Percentiles rank a stretch among this genome's conserved stretches.
These are phyloP conservation scores for Pyrenochaeta sp. DNA, from an alignment of 2,329 filamentous ascomycete species.

Conservation along the genomic window DNA sequence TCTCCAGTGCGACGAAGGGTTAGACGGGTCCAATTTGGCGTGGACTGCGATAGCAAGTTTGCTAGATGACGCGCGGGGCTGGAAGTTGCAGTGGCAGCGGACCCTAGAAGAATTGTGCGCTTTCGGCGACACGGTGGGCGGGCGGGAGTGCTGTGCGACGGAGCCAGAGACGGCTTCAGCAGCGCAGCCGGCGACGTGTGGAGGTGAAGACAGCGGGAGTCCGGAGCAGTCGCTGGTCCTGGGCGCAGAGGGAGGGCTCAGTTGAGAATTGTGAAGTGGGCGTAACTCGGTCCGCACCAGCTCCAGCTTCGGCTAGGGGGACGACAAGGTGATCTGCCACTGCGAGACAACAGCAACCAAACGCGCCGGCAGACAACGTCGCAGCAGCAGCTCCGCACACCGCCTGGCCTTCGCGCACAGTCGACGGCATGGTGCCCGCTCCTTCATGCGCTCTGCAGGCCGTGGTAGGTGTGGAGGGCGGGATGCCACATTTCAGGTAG, in stretches of 20 bases:
- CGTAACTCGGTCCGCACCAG: constrained; percentile 10
- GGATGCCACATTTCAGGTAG: too few relatives aligned
- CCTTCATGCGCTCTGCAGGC: too few relatives aligned
- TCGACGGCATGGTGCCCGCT: constrained; percentile 1
- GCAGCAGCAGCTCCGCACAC: constrained; percentile 8
- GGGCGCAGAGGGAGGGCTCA: constrained; percentile 12
- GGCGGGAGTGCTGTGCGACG: constrained; percentile 37
- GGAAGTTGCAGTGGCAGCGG: constrained; percentile 31
- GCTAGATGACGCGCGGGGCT: constrained; percentile 42
- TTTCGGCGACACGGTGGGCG: constrained; percentile 26
- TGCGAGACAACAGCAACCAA: constrained; percentile 2
- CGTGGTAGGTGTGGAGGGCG: too few relatives aligned
- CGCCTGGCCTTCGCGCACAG: constrained; percentile 9
- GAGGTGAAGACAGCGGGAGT: constrained; percentile 11
- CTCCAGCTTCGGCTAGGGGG: constrained; percentile 14
- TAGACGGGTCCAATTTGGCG: constrained; percentile 26
- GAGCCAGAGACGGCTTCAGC: constrained; percentile 11
- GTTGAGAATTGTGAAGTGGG: constrained; percentile 26
- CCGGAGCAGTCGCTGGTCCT: constrained; percentile 12
- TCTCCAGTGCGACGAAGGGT: constrained; percentile 23
- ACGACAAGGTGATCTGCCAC: constrained; percentile 3
- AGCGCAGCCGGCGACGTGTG: constrained; percentile 14
- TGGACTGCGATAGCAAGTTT: constrained; percentile 37
- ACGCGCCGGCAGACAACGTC: constrained; percentile 11
- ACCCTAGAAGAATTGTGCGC: constrained; percentile 23